Conservation (phyloP, 768 basidiomycete genomes). For the Termitomyces bulborhizus region DNA sequence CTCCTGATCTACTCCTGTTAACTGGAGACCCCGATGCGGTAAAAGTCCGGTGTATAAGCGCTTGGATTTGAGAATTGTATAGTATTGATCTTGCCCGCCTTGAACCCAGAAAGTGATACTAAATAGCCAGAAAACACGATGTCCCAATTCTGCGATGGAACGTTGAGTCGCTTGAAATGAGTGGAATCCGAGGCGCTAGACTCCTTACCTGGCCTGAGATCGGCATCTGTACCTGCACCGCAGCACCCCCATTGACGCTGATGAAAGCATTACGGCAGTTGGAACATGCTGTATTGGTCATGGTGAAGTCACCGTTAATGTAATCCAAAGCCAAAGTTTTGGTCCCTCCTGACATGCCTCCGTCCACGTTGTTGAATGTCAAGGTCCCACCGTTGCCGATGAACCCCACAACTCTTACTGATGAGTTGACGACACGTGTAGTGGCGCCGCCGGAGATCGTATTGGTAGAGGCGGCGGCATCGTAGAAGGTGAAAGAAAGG, state of each 20-base stretch:
- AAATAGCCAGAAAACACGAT: constrained; percentile 34
- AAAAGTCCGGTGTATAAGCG: constrained; percentile 37
- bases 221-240: constrained; percentile 39
- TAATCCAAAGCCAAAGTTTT: constrained; percentile 40
- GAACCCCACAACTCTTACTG: constrained; percentile 33
- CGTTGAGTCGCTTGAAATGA: background rate
- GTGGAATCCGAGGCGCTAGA: background rate
- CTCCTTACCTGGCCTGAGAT: constrained; percentile 38
- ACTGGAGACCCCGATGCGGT: constrained; percentile 30
- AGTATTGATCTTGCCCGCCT: constrained; percentile 37
- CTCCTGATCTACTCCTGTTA: background rate
- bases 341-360: constrained; percentile 33
- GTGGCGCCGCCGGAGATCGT: constrained; percentile 32
- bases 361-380: constrained; percentile 35
- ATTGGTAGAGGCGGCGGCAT: constrained; percentile 25
- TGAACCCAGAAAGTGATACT: constrained; percentile 36
- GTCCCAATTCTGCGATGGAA: constrained; percentile 34
- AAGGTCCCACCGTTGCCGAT: constrained; percentile 38
- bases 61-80: constrained; percentile 37
- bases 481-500: constrained; percentile 29
- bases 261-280: constrained; percentile 43
- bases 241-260: constrained; percentile 38
- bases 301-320: constrained; percentile 39
- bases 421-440: constrained; percentile 27
- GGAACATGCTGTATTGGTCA: constrained; percentile 38